Base-by-base conservation (phyloP, 495 filamentous ascomycete genomes). In the Podospora conica region DNA sequence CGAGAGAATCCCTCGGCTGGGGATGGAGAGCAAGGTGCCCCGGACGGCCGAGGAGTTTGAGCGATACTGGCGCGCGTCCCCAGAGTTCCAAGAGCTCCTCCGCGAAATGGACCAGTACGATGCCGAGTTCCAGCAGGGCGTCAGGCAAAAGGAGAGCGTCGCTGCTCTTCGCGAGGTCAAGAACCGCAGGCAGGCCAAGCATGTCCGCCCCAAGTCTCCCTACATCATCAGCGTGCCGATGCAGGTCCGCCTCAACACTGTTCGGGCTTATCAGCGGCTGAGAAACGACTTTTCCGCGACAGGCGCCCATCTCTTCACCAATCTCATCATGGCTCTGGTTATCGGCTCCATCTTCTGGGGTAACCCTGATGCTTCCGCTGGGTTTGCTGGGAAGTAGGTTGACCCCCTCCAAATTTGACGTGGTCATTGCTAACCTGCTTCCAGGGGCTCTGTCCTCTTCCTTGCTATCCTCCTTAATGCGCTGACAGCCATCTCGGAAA, bases 31-130 rank as follows among this genome's bases (percentile, higher is more conserved):
- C 7, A 82, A 48, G 80, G 86, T 63, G 81, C 91, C 40, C 81
- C 87, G 76, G 85, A 89, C 28, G 72, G 87, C 25, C 75, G 84
- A 76, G 82, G 90, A 73, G 76, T 94, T 60, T 83, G 91, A 78
- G 69, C 73, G 20, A 80, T 84, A 69, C 28, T 80, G 75, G 77
- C 72, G 69, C 59, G 64, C 31, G 33, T 71, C 61, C n/a, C 68
- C 77, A 8, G 86, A 90, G 58, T 80, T 83, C 53, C 73, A 78
- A 40, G 70, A 76, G 25, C 83, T 94, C 0, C 73, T 88, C 62
- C 65, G 66, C n/a, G 88, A 91, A 20, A 88, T 92, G 57, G 82
- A 87, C 5, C 69, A 75, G 0, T 90, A 87, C 71, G 81, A 90
- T 12, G 55, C 74, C 28, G 72, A 84, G 58, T 85, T 82, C 61